These are phyloP conservation scores for Lipomyces sp. DNA, from an alignment of 805 yeast species.

Conservation along the genomic window DNA sequence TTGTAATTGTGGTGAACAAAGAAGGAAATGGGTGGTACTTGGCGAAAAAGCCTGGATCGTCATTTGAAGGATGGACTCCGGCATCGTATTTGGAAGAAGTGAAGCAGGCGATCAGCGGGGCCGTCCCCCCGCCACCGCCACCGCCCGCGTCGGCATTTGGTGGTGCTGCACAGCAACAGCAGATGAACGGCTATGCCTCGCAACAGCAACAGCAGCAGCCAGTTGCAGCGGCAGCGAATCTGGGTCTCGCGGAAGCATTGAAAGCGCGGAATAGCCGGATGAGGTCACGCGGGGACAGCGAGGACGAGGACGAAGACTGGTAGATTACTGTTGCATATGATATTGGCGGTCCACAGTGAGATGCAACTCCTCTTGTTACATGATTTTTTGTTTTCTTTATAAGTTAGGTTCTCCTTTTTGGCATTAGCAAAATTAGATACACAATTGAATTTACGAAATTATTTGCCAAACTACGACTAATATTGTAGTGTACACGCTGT, in stretches of 20 bases:
- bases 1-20: conserved; percentile 66
- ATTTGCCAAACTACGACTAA: too few relatives aligned
- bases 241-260: conserved; percentile 70
- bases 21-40: conserved; percentile 93
- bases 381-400: too few relatives aligned
- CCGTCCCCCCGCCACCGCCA: conserved; percentile 33
- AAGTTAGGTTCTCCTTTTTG: too few relatives aligned
- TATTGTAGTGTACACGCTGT: too few relatives aligned
- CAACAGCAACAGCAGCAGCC: conserved; percentile 12
- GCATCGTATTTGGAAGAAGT: conserved; percentile 69
- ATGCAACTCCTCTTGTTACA: too few relatives aligned
- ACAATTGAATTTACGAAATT: too few relatives aligned
- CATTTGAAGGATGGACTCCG: conserved; percentile 91
- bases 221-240: conserved; percentile 2
- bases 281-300: conserved; percentile 63
- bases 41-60: conserved; percentile 53
- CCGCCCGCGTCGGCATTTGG: conserved; percentile 35
- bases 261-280: conserved; percentile 65
- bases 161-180: conserved; percentile 16
- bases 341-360: too few relatives aligned
- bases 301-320: conserved; percentile 40
- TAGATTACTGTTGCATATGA: too few relatives aligned
- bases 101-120: conserved; percentile 27
- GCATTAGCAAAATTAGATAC: too few relatives aligned
- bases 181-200: conserved; percentile 16